phyloP scores from a whole-genome alignment of 176 grass and related monocot species.

The Zoysia pacifica region DNA sequence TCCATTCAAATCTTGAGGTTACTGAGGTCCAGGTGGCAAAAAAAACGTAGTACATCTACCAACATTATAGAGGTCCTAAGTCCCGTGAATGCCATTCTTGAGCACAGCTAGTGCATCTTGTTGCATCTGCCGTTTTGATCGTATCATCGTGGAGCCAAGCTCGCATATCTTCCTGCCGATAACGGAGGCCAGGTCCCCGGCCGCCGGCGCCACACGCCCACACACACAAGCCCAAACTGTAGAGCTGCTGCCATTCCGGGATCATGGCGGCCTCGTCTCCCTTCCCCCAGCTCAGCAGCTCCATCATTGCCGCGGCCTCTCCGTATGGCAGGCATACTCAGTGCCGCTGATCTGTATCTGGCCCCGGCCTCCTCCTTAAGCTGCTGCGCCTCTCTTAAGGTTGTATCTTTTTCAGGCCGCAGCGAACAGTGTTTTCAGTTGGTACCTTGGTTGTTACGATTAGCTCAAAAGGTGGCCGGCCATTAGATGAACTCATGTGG shows the following conservation, averaged over 20 bases:
- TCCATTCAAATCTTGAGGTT: neutral
- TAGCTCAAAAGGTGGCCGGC: neutral
- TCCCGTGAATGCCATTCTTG: neutral
- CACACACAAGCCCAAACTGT: neutral
- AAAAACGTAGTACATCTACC: neutral
- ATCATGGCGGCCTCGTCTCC: constrained; percentile 2
- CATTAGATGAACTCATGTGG: constrained; percentile 42
- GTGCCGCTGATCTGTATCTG: constrained; percentile 16
- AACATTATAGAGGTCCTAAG: neutral
- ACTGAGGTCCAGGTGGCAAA: neutral
- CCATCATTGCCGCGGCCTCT: neutral
- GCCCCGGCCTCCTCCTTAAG: neutral
- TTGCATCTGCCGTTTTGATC: neutral
- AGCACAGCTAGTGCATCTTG: constrained; percentile 5
- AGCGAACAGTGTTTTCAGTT: constrained; percentile 20
- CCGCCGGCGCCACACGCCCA: neutral
- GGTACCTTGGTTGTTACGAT: constrained; percentile 43
- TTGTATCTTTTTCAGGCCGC: constrained; percentile 6
- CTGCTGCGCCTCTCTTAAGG: neutral
- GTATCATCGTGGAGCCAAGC: neutral
- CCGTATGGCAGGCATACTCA: constrained; percentile 5
- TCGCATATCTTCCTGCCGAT: neutral
- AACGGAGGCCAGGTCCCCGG: neutral
- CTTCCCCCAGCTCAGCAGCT: constrained; percentile 8
- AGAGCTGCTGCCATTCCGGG: neutral